Conservation (phyloP, 345 rosid species). For the Lepidium sativum region DNA sequence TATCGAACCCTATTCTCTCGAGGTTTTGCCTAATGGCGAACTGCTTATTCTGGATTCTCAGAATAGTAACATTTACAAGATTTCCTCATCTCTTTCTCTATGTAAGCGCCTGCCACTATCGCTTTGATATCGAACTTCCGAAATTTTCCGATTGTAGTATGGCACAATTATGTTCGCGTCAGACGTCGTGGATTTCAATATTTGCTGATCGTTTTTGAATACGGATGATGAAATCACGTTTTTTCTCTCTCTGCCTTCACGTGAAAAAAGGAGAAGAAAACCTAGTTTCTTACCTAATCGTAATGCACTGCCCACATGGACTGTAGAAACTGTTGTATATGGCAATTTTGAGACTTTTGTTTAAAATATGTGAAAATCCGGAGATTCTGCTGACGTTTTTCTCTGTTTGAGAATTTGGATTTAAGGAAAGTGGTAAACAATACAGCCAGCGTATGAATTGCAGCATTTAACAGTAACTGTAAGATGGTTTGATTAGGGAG, state of each 20-base stretch:
- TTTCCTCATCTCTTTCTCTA: slow-evolving; percentile 68
- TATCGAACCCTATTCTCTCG: slow-evolving; percentile 73
- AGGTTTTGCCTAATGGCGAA: slow-evolving; percentile 77
- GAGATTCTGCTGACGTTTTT: not conserved
- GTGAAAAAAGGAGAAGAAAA: not conserved
- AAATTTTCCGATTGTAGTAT: not conserved
- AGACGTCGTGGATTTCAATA: slow-evolving; percentile 6
- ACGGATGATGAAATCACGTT: slow-evolving; percentile 6
- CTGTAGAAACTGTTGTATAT: not conserved
- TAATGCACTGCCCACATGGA: slow-evolving; percentile 7
- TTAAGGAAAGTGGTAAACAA: not conserved
- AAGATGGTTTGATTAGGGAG: not conserved
- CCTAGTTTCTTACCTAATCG: slow-evolving; percentile 11
- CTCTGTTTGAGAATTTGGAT: slow-evolving; percentile 1
- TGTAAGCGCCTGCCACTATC: slow-evolving; percentile 44
- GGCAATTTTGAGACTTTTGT: not conserved
- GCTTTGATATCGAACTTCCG: not conserved
- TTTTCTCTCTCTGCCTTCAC: slow-evolving; percentile 6
- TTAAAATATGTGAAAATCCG: not conserved
- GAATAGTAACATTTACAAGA: slow-evolving; percentile 80
- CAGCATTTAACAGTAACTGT: not conserved
- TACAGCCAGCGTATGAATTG: not conserved
- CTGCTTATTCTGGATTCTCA: slow-evolving; percentile 78
- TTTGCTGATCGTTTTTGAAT: slow-evolving; percentile 14
- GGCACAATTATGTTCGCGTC: slow-evolving; percentile 5